These are phyloP conservation scores for Diaporthe velutina DNA, from an alignment of 2,329 filamentous ascomycete species.

Conservation along the genomic window DNA sequence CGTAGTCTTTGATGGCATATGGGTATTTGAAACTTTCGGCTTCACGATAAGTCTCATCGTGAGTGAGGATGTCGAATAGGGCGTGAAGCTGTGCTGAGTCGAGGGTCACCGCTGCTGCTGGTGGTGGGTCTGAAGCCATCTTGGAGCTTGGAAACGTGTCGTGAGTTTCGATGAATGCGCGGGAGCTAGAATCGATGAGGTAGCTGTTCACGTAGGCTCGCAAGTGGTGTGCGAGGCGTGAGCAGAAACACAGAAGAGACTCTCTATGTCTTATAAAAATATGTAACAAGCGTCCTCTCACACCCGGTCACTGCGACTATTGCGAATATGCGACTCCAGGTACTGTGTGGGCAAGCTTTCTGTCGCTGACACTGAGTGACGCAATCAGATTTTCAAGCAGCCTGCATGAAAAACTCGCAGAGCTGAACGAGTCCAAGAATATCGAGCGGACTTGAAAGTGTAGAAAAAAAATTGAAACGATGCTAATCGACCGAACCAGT, in stretches of 20 bases:
- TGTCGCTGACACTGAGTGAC: neutral
- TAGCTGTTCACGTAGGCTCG: neutral
- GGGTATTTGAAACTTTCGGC: constrained; percentile 79
- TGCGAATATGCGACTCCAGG: neutral
- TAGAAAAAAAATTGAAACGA: neutral
- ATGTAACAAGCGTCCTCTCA: neutral
- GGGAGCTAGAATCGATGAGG: neutral
- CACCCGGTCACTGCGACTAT: neutral
- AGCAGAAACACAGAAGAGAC: neutral
- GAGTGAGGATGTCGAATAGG: constrained; percentile 71
- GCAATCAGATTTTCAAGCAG: neutral
- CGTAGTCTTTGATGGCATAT: constrained; percentile 74
- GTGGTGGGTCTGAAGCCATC: constrained; percentile 29
- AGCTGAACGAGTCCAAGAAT: no score
- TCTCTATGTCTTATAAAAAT: neutral
- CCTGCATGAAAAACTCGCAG: neutral
- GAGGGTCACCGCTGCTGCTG: constrained; percentile 42
- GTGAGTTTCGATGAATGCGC: neutral
- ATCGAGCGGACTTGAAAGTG: neutral
- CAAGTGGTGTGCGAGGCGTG: neutral
- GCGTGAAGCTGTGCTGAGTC: constrained; percentile 60
- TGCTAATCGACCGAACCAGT: neutral
- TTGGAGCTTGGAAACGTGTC: constrained; percentile 1
- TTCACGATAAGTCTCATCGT: constrained; percentile 73
- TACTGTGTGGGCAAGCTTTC: neutral